These are phyloP conservation scores for Xylaria sp. DNA, from an alignment of 2,329 filamentous ascomycete genomes.

Conservation along the genomic window DNA sequence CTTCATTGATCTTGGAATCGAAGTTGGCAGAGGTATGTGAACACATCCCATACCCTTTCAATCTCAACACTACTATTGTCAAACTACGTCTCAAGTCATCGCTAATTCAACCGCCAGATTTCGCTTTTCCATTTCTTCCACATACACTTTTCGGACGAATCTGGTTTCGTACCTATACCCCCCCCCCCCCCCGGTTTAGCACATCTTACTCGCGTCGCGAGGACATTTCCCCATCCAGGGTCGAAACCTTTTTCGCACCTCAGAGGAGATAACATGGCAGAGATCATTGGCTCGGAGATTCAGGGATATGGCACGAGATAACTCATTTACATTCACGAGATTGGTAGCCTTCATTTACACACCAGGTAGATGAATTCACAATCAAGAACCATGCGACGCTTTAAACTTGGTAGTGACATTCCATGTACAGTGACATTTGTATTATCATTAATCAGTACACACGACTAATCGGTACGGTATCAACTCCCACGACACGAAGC, in stretches of 20 bases:
- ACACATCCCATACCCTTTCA: not conserved
- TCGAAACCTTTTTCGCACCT: not conserved
- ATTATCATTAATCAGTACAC: slow-evolving; percentile 2
- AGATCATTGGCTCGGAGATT: not conserved
- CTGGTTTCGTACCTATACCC: no score
- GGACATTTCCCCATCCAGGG: not conserved
- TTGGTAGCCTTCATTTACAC: not conserved
- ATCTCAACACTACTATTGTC: not conserved
- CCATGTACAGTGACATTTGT: not conserved
- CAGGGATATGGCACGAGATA: slow-evolving; percentile 7
- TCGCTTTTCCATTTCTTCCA: not conserved
- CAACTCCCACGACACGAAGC: not conserved
- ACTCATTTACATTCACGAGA: not conserved
- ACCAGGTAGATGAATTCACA: slow-evolving; percentile 5
- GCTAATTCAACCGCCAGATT: not conserved
- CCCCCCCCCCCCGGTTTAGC: no score
- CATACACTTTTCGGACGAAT: no score
- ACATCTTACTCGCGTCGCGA: not conserved
- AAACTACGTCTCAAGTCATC: not conserved
- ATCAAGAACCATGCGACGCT: not conserved
- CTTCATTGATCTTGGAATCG: not conserved
- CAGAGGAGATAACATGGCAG: not conserved
- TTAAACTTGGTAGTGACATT: not conserved
- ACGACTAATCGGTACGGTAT: not conserved
- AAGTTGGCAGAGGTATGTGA: not conserved